Conservation (phyloP, 306 rosid species). For the Senna tora region DNA sequence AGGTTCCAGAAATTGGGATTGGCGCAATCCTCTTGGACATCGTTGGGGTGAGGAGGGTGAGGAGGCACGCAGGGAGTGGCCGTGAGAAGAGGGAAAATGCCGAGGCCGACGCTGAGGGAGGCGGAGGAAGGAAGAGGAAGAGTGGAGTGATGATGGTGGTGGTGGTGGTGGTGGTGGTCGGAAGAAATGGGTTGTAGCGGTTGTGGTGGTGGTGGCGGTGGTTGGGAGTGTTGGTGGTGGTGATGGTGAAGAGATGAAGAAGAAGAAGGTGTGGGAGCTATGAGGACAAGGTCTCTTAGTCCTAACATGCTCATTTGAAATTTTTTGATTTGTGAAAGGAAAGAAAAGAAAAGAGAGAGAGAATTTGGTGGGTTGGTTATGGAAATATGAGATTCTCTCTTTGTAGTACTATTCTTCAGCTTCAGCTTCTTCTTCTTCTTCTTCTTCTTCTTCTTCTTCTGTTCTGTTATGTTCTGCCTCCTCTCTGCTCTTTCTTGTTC, state of each 20-base stretch:
- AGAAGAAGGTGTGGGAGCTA: conserved; percentile 57
- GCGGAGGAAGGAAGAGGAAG: conserved; percentile 57
- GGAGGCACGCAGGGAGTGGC: conserved; percentile 60
- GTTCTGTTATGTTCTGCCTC: too few species aligned
- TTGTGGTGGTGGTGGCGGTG: conserved; percentile 43
- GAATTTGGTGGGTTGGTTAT: not conserved
- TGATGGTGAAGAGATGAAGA: not conserved
- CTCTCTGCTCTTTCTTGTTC: too few species aligned
- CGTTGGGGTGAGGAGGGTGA: conserved; percentile 32
- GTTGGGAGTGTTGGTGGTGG: conserved; percentile 52
- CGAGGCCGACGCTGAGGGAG: conserved; percentile 78
- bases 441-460: too few species aligned
- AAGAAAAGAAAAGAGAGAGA: not conserved
- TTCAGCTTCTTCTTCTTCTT: too few species aligned
- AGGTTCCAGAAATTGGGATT: conserved; percentile 48
- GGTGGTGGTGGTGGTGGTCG: conserved; percentile 46
- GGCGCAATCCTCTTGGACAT: conserved; percentile 5
- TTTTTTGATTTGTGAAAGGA: not conserved
- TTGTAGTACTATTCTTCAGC: too few species aligned
- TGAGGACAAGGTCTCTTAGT: conserved; percentile 72
- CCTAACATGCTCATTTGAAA: conserved; percentile 67
- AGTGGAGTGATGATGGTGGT: conserved; percentile 45
- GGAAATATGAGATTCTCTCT: not conserved
- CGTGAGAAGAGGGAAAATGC: conserved; percentile 74
- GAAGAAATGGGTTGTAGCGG: conserved; percentile 60